A percentile compares a stretch with the other conserved stretches of the same genome.
Conservation (phyloP, 257 asterid species). For the Apocynum venetum region DNA sequence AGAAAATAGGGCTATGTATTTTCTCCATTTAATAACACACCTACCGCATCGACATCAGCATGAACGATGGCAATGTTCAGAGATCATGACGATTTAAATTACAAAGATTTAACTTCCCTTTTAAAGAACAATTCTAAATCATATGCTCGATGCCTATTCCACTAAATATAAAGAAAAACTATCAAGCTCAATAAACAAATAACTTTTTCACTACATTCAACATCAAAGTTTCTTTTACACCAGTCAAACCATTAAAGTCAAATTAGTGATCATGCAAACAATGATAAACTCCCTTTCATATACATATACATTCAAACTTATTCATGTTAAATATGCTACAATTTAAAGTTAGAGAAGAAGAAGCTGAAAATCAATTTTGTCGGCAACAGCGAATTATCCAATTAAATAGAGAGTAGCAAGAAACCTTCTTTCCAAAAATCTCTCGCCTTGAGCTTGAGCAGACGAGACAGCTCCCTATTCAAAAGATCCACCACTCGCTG, state of each 20-base stretch:
- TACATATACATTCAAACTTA: neutral
- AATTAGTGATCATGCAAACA: neutral
- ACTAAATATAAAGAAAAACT: neutral
- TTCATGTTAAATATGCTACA: neutral
- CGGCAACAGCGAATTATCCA: neutral
- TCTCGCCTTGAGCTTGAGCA: slow-evolving; percentile 72
- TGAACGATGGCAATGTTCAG: neutral
- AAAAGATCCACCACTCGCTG: slow-evolving; percentile 87
- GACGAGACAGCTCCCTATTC: slow-evolving; percentile 67
- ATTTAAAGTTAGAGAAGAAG: neutral
- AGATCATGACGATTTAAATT: neutral
- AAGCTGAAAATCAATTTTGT: neutral
- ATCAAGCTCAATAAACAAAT: neutral
- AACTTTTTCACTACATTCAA: neutral
- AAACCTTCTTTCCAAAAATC: slow-evolving; percentile 92
- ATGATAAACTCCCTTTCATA: neutral
- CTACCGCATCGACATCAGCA: neutral
- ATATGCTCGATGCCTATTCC: neutral
- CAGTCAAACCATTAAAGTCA: neutral
- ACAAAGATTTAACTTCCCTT: neutral
- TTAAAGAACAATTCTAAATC: neutral
- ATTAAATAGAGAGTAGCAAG: neutral
- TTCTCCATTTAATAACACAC: neutral
- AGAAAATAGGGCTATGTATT: neutral
- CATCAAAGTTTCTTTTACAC: neutral